Evolutionary conservation across 2,329 filamentous ascomycete species (phyloP), one percentile per base, ranked within the genome.

Genomic region (Lecanicillium sp.): DNA sequence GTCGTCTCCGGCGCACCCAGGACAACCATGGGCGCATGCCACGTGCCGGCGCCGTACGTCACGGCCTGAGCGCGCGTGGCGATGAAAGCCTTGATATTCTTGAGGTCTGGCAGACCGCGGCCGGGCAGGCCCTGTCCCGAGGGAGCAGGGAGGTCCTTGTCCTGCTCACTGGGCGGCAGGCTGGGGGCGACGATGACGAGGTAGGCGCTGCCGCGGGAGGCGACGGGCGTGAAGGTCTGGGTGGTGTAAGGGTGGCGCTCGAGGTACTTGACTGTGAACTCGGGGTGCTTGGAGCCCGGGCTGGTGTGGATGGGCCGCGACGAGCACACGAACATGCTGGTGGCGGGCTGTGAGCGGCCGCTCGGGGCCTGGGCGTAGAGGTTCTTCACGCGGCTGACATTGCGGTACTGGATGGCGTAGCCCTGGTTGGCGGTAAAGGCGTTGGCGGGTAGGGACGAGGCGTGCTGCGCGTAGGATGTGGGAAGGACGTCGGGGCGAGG

Each of bases 21-120:
- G 13, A 87, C 88, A 12, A 88, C 84, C 90, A 98, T 97, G 1
- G 92, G 92, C 44, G 90, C 88, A 67, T 98, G 92, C 77, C 90
- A 98, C 39, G 88, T 96, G 5, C 87, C 92, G 2, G 85, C 80
- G 2, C 77, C 87, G 59, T 97, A 98, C 3, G 88, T 96, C 12
- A 98, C 87, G 10, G 87, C 89, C 65, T 95, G 87, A 17, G 74
- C 71, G 3, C 79, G 81, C 36, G 72, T 76, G 2, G 86, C 89
- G 39, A 94, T 64, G 57, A 96, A 98, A 0, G 88, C 90, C 48
- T 70, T 73, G 29, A 94, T 51, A 8, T 74, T 71, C 17, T 59
- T 57, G 29, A 95, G 55, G 58, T 96, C 87, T 0, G 92, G 90
- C 14, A 87, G 58, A 0, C 81, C 81, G 27, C 69, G 57, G 13